Conservation (phyloP, 257 asterid genomes). For the Solanum corneliomulleri region DNA sequence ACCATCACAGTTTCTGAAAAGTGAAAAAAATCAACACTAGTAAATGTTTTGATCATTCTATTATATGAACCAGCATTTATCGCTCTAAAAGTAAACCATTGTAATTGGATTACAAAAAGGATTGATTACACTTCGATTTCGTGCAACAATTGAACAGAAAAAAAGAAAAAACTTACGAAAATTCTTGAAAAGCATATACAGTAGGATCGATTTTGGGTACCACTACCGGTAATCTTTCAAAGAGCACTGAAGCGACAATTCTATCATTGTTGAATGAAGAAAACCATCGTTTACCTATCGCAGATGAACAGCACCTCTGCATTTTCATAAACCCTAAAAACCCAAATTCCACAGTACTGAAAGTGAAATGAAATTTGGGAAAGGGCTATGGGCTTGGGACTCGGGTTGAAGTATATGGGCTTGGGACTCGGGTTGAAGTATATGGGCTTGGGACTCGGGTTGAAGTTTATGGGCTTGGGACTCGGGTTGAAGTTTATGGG, state of each 20-base stretch:
- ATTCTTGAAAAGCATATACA: conserved; percentile 88
- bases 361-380: no score
- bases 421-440: no score
- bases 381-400: no score
- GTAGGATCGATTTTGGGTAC: conserved; percentile 73
- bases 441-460: no score
- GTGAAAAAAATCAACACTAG: background rate
- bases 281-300: conserved; percentile 26
- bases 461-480: no score
- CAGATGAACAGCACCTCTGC: conserved; percentile 35
- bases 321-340: conserved; percentile 17
- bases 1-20: background rate
- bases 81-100: background rate
- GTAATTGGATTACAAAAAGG: background rate
- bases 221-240: conserved; percentile 90
- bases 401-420: no score
- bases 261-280: conserved; percentile 41
- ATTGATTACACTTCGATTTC: background rate
- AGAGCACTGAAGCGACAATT: conserved; percentile 62
- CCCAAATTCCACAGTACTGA: background rate
- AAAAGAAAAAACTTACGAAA: conserved; percentile 38
- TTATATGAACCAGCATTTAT: background rate
- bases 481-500: no score
- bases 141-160: background rate
- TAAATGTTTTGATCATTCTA: background rate